Evolutionary conservation across 2,329 filamentous ascomycete species (phyloP).

Genomic region (Aureobasidium sp.): DNA sequence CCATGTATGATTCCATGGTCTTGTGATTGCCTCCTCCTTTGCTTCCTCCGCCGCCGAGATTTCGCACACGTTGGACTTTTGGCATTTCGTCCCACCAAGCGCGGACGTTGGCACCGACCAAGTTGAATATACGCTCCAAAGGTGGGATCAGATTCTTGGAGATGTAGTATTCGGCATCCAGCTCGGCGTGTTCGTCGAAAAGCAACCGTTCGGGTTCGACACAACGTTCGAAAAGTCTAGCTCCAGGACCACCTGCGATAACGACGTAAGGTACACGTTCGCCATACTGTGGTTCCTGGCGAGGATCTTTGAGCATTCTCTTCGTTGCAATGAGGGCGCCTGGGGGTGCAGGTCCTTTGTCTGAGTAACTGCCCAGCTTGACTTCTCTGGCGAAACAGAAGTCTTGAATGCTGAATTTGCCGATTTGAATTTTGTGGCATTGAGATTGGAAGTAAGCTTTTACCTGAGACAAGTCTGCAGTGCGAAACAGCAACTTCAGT

Average conservation of each 20-base stretch:
- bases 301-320: slow-evolving; percentile 76
- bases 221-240: slow-evolving; percentile 78
- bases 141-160: slow-evolving; percentile 91
- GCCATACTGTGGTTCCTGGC: slow-evolving; percentile 86
- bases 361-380: slow-evolving; percentile 77
- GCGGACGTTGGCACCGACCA: slow-evolving; percentile 84
- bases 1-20: slow-evolving; percentile 93
- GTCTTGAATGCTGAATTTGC: slow-evolving; percentile 81
- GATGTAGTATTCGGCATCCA: slow-evolving; percentile 97
- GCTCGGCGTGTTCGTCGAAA: slow-evolving; percentile 62
- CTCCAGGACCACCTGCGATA: slow-evolving; percentile 75
- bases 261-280: slow-evolving; percentile 95
- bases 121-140: slow-evolving; percentile 90
- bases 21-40: slow-evolving; percentile 29
- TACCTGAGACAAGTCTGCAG: slow-evolving; percentile 76
- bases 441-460: slow-evolving; percentile 86
- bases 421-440: slow-evolving; percentile 86
- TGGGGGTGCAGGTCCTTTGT: slow-evolving; percentile 69
- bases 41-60: slow-evolving; percentile 37
- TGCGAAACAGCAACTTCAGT: slow-evolving; percentile 81
- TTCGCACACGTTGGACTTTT: slow-evolving; percentile 68
- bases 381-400: slow-evolving; percentile 95
- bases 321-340: slow-evolving; percentile 82
- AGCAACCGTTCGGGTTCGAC: slow-evolving; percentile 80
- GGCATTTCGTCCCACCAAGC: slow-evolving; percentile 97